Percentiles rank a stretch among this genome's conserved stretches.
phyloP scores from a whole-genome alignment of 345 rosid genomes.

The Camelina hispida region DNA sequence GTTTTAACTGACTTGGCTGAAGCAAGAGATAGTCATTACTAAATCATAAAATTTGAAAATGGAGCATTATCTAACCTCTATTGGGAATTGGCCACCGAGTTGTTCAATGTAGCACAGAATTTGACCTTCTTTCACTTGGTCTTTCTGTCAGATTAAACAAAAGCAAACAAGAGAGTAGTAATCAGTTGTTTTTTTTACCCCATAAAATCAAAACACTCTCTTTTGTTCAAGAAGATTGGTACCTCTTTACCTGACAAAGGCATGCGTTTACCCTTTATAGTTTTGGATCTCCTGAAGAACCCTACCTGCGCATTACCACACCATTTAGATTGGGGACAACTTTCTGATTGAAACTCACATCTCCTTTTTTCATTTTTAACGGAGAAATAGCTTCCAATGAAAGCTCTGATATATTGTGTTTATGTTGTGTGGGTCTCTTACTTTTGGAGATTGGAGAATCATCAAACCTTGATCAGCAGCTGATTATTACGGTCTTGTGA shows the following conservation, averaged over 20 bases:
- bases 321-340: slow-evolving; percentile 6
- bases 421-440: slow-evolving; percentile 46
- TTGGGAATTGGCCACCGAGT: too few relatives aligned
- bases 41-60: neutral
- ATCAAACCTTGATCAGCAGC: slow-evolving; percentile 83
- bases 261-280: slow-evolving; percentile 74
- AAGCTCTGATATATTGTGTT: too few relatives aligned
- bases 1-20: slow-evolving; percentile 13
- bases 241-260: slow-evolving; percentile 98
- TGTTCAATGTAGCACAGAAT: too few relatives aligned
- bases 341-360: too few relatives aligned
- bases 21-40: neutral
- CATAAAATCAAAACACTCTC: slow-evolving; percentile 9
- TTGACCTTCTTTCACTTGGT: too few relatives aligned
- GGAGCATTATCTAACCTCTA: slow-evolving; percentile 61
- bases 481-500: slow-evolving; percentile 55
- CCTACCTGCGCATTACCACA: slow-evolving; percentile 54
- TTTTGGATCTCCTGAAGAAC: slow-evolving; percentile 80
- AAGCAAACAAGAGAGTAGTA: slow-evolving; percentile 8
- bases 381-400: too few relatives aligned
- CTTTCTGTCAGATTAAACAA: slow-evolving; percentile 62
- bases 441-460: slow-evolving; percentile 86
- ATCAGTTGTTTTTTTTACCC: neutral
- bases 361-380: too few relatives aligned
- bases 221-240: slow-evolving; percentile 9